phyloP scores from a whole-genome alignment of 164 flowering plant species.

The Brasenia schreberi region DNA sequence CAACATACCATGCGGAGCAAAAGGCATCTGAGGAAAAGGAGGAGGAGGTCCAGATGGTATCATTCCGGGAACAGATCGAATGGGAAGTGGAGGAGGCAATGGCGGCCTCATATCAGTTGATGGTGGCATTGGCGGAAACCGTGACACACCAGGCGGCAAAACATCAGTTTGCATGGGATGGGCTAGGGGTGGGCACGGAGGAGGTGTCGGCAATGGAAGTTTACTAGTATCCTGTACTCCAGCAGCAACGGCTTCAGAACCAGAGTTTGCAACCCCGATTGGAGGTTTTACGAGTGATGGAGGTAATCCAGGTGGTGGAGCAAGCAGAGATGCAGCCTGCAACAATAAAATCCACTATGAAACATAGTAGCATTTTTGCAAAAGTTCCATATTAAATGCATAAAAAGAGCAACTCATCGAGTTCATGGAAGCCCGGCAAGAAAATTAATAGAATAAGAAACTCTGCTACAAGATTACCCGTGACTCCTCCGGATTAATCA shows the following conservation, averaged over 20 bases:
- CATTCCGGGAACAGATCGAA: constrained; percentile 52
- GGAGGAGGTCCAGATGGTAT: constrained; percentile 25
- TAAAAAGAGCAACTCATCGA: no score
- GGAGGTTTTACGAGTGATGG: constrained; percentile 25
- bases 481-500: no score
- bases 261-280: constrained; percentile 28
- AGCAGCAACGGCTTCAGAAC: constrained; percentile 24
- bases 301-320: constrained; percentile 65
- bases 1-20: constrained; percentile 62
- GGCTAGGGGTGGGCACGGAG: constrained; percentile 29
- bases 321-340: constrained; percentile 54
- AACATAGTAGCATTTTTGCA: no score
- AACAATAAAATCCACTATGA: constrained; percentile 4
- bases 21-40: constrained; percentile 55
- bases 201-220: constrained; percentile 62
- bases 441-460: no score
- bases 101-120: constrained; percentile 48
- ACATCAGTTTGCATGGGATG: constrained; percentile 56
- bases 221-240: constrained; percentile 33
- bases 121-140: constrained; percentile 75
- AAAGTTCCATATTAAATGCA: no score
- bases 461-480: no score
- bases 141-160: constrained; percentile 72
- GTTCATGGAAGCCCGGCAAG: no score
- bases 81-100: constrained; percentile 35